Percentiles rank a stretch among this genome's conserved stretches.
These are phyloP conservation scores for Lycium barbarum DNA, from an alignment of 257 asterid genomes.

Conservation along the genomic window DNA sequence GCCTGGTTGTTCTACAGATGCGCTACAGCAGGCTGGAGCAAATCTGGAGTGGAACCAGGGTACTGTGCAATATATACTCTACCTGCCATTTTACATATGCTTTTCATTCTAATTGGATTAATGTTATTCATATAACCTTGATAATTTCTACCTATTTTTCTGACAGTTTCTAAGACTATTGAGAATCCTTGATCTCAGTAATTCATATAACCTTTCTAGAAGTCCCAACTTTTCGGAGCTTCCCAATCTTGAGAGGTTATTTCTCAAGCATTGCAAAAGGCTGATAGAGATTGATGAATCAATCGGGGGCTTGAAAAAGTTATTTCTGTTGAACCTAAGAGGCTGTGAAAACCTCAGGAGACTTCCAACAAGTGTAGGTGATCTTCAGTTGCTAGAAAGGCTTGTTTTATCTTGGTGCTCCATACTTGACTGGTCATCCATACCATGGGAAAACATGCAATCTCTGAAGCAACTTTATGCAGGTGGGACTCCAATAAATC, in stretches of 20 bases:
- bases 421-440: not conserved
- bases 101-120: not conserved
- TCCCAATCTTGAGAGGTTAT: slow-evolving; percentile 27
- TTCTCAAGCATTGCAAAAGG: slow-evolving; percentile 21
- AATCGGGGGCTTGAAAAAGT: not conserved
- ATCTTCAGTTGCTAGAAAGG: slow-evolving; percentile 1
- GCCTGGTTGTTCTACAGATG: slow-evolving; percentile 30
- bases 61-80: not conserved
- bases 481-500: not conserved
- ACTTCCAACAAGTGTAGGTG: slow-evolving; percentile 20
- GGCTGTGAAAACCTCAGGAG: slow-evolving; percentile 25
- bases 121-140: no score
- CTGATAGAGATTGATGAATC: slow-evolving; percentile 30
- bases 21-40: slow-evolving; percentile 29
- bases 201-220: slow-evolving; percentile 7
- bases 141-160: not conserved
- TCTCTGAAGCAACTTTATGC: not conserved
- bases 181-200: slow-evolving; percentile 30
- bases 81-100: not conserved
- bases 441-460: not conserved
- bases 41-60: slow-evolving; percentile 26
- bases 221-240: slow-evolving; percentile 28
- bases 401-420: not conserved
- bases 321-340: slow-evolving; percentile 19
- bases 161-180: slow-evolving; percentile 7